A percentile compares a stretch with the other conserved stretches of the same genome.
Conservation (phyloP, 2,329 filamentous ascomycete genomes). For the Diaporthe ampelina region DNA sequence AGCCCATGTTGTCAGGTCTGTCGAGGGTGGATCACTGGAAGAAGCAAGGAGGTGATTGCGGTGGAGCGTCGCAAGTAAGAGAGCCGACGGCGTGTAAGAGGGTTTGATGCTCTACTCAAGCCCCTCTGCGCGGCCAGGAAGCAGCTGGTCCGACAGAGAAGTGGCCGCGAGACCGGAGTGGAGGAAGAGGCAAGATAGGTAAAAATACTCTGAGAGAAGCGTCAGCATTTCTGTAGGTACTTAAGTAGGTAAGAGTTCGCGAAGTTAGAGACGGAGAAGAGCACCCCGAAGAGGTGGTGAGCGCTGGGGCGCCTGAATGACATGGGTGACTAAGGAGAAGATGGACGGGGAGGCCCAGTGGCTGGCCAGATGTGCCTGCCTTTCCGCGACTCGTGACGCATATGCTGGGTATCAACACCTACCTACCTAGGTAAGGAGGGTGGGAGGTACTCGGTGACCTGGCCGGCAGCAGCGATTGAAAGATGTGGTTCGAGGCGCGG, state of each 20-base stretch:
- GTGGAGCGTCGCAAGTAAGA: conserved; percentile 1
- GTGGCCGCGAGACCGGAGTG: background rate
- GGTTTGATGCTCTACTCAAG: conserved; percentile 10
- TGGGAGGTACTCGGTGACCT: background rate
- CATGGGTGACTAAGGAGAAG: background rate
- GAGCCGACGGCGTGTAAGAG: background rate
- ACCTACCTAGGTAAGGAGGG: background rate
- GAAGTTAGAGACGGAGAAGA: background rate
- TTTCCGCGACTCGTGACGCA: too few relatives aligned
- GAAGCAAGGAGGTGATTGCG: background rate
- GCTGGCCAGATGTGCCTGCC: conserved; percentile 6
- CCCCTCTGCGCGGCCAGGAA: background rate
- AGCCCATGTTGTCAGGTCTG: conserved; percentile 45
- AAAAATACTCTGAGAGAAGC: background rate
- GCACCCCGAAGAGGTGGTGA: background rate
- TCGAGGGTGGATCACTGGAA: too few relatives aligned
- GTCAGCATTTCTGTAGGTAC: conserved; percentile 15
- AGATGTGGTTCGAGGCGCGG: background rate
- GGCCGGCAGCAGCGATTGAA: background rate
- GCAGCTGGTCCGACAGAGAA: background rate
- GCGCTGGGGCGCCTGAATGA: background rate
- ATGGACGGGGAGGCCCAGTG: background rate
- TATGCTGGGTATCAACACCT: background rate
- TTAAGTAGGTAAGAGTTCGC: background rate
- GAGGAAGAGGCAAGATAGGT: background rate